Evolutionary conservation across 1,284 basidiomycete species (phyloP), one percentile per base, ranked within the genome.

Genomic region (Marasmius sp.): DNA sequence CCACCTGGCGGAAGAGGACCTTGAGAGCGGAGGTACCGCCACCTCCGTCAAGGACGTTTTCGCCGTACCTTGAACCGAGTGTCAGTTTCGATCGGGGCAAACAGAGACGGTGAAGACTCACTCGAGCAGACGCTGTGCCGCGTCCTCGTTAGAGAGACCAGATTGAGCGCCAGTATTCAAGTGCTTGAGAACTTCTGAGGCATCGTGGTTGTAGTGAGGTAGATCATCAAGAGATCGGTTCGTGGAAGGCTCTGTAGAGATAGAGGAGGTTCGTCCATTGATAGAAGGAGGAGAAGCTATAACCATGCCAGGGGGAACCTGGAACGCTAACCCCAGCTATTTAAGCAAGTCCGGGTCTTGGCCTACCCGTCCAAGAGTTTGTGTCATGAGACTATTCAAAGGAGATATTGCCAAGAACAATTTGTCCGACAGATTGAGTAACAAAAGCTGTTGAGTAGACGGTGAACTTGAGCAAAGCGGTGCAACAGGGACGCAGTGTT

Each of bases 1-100:
- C 76, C 74, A 64, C 11, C 62, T 78, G 77, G 14, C 73, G 71
- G 16, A 75, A 57, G 16, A 78, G 71, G 6, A 79, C 74, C 43
- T 69, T 64, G 63, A 69, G 65, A 0, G 74, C 72, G 12, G 73
- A 75, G 11, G 77, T 72, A 1, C 74, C 73, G 8, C 66, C 70
- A 37, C 72, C 68, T n/a, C 74, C 75, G 49, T 72, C 66, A 6
- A 78, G 66, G 48, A 75, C 41, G 64, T 78, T 79, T 55, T 72
- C 70, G 41, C 77, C 77, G 61, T 69, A 73, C 8, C 61, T 62
- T 7, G 27, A 22, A 38, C 20, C 4, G 43, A 33, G 7, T 49
- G 20, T 33, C 47, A 53, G 3, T 33, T 14, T 7, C 18, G 18
- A 34, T 47, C 14, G 47, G n/a, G 41, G 18, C 9, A 22, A 57